Evolutionary conservation across 495 filamentous ascomycete species (phyloP), one percentile per base, ranked within the genome.

Genomic region (Cenococcum geophilum): DNA sequence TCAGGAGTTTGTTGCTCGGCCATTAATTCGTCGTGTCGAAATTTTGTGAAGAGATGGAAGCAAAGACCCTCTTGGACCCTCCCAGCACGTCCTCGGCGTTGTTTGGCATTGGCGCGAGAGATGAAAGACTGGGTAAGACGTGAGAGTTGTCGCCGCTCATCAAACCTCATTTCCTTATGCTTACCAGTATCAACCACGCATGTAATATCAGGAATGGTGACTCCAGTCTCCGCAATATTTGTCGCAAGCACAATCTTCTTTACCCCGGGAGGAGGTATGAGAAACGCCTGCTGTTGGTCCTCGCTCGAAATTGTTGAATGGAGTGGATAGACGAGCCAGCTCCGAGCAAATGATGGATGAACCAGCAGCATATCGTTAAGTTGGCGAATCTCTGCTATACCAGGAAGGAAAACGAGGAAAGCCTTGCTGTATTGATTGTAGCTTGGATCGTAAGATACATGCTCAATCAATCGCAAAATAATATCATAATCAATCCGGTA

Each of bases 231-330:
- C 22, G 92, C 92, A 68, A 97, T 97, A 69, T 97, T 97, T 9
- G 92, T 98, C 5, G 92, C 89, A 49, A 96, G 81, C 4, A 97
- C 91, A 61, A 97, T 93, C 75, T 97, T 97, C 58, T 91, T 80
- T 43, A 82, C 79, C 6, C 89, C 92, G 16, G 79, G 78, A 0
- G 90, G 91, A 9, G 93, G 92, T 2, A 96, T 76, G 1, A 86
- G 76, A 70, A 98, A 97, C 1, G 92, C 93, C 48, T 84, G 83
- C 73, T 97, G 92, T 75, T 97, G 93, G 23, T 97, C 92, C 67
- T 97, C 93, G 57, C 86, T 95, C n/a, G 92, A 87, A 68, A 98
- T 95, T 1, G 87, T 90, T 1, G 92, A 97, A 72, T 98, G 93
- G 40, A 97, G 79, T 2, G 89, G 85, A 72, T 95, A 88, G 14